Evolutionary conservation across 139 green algal species (phyloP).

Genomic region (Asterochloris erici): DNA sequence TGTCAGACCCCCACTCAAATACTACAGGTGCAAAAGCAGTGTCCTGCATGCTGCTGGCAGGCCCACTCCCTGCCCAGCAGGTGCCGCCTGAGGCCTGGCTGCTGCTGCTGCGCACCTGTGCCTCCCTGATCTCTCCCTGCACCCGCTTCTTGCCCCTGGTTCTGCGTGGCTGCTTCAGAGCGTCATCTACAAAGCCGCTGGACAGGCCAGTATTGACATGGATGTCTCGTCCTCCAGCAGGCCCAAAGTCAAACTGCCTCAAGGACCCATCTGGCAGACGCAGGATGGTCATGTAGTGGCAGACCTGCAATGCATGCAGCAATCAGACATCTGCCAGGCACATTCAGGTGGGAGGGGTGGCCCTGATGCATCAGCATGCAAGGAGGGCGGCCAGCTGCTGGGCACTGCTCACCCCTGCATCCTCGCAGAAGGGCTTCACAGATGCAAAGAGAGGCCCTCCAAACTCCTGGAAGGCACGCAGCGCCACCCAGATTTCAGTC

Average conservation of each 20-base stretch:
- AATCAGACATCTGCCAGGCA: too few species aligned
- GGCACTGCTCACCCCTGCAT: too few species aligned
- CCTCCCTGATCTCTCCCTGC: constrained; percentile 21
- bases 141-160: constrained; percentile 2
- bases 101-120: background rate
- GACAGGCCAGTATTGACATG: background rate
- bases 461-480: constrained; percentile 12
- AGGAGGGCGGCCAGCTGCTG: background rate
- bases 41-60: background rate
- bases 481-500: background rate
- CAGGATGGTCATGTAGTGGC: constrained; percentile 19
- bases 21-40: too few species aligned
- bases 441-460: background rate
- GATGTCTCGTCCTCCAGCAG: constrained; percentile 9
- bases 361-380: background rate
- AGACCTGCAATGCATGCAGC: too few species aligned
- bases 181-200: background rate
- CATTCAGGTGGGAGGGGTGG: too few species aligned
- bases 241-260: constrained; percentile 26
- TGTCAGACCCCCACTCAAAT: too few species aligned
- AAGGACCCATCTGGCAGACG: constrained; percentile 5
- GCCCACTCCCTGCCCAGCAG: too few species aligned
- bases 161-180: background rate
- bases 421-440: too few species aligned
- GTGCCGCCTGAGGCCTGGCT: too few species aligned